A percentile compares a stretch with the other conserved stretches of the same genome.
Conservation (phyloP, 805 yeast genomes). For the Pichia ethanolica region DNA sequence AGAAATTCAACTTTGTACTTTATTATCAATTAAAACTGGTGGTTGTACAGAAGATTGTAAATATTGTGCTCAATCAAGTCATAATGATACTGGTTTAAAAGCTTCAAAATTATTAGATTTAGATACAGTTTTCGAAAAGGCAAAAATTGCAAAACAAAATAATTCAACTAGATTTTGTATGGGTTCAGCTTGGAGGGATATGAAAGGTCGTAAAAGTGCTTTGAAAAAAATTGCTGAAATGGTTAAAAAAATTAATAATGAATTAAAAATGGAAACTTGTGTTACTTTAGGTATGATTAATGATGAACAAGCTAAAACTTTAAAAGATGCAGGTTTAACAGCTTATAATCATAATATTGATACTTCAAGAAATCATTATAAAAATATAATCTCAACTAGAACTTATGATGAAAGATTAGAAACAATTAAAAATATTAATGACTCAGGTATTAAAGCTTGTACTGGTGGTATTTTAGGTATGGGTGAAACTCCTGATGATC, state of each 20-base stretch:
- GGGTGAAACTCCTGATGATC: constrained; percentile 69
- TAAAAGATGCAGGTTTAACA: constrained; percentile 66
- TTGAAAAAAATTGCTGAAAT: constrained; percentile 54
- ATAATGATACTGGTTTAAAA: constrained; percentile 63
- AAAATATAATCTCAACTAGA: constrained; percentile 64
- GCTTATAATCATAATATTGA: constrained; percentile 80
- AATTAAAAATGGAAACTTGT: constrained; percentile 66
- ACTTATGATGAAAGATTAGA: constrained; percentile 62
- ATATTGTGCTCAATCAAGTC: constrained; percentile 70
- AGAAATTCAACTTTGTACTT: constrained; percentile 68
- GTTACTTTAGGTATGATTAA: constrained; percentile 77
- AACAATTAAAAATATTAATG: constrained; percentile 57
- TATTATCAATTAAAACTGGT: constrained; percentile 69
- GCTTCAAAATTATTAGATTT: constrained; percentile 57
- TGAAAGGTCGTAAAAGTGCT: constrained; percentile 69
- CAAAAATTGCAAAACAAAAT: constrained; percentile 55
- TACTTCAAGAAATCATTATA: constrained; percentile 71
- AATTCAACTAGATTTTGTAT: constrained; percentile 76
- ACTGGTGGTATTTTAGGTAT: constrained; percentile 77
- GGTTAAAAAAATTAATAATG: constrained; percentile 52
- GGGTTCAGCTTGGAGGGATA: constrained; percentile 88
- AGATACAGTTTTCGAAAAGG: constrained; percentile 58
- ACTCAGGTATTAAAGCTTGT: constrained; percentile 57
- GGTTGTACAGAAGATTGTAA: constrained; percentile 80
- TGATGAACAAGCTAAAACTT: constrained; percentile 49